Conservation (phyloP, 331 rosid genomes). For the Erythrophleum ivorense region DNA sequence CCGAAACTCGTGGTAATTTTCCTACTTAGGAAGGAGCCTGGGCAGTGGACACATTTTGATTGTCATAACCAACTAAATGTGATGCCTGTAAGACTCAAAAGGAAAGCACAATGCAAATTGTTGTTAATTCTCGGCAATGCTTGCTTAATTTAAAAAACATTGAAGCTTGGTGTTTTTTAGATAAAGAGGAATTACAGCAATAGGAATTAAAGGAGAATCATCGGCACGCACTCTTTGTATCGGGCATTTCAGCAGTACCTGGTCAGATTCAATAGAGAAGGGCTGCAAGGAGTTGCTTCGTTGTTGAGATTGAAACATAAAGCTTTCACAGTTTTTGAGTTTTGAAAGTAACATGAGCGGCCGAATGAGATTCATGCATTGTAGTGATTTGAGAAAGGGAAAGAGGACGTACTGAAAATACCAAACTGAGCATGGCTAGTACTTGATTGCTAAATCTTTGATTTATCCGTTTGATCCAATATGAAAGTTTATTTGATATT, state of each 20-base stretch:
- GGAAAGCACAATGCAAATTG: neutral
- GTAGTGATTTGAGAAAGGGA: conserved; percentile 10
- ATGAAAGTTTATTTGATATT: neutral
- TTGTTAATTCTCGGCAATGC: neutral
- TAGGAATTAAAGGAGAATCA: neutral
- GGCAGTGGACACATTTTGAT: neutral
- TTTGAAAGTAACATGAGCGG: neutral
- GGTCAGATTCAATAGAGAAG: conserved; percentile 8
- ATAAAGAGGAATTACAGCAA: neutral
- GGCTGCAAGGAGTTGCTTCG: conserved; percentile 21
- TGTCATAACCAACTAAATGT: neutral
- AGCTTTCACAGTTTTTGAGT: neutral
- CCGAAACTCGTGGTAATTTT: neutral
- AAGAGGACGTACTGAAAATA: neutral
- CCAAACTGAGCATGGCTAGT: neutral
- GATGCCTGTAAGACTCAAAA: neutral
- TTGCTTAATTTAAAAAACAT: conserved; percentile 4
- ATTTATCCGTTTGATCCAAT: neutral
- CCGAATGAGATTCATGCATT: conserved; percentile 5
- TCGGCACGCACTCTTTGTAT: neutral
- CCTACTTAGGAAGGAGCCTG: neutral
- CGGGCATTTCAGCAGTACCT: neutral
- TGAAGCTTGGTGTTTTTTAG: neutral
- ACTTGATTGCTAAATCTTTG: conserved; percentile 8
- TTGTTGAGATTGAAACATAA: conserved; percentile 11